These are phyloP conservation scores for Capronia coronata DNA, from an alignment of 2,329 filamentous ascomycete genomes.

Conservation along the genomic window DNA sequence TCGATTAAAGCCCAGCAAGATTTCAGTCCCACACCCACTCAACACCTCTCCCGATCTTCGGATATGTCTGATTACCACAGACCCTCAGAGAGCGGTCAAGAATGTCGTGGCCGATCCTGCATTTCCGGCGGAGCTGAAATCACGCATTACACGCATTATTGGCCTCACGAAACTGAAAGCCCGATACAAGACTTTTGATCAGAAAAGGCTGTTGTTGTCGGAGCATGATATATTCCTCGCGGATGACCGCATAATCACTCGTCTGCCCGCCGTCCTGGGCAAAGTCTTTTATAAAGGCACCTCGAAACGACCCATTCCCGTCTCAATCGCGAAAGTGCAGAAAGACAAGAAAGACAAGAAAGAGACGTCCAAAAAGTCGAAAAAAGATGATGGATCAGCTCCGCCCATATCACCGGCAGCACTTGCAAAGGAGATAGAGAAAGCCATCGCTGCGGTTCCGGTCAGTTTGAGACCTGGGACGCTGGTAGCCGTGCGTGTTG, in stretches of 20 bases:
- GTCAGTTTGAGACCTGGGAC: constrained; percentile 72
- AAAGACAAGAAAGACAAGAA: constrained; percentile 56
- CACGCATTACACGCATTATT: constrained; percentile 68
- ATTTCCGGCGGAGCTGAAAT: constrained; percentile 61
- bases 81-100: constrained; percentile 81
- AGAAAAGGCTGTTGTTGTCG: constrained; percentile 69
- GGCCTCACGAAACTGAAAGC: constrained; percentile 78
- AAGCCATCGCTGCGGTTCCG: constrained; percentile 67
- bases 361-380: constrained; percentile 40
- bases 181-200: constrained; percentile 86
- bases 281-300: constrained; percentile 88
- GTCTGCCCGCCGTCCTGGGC: constrained; percentile 70
- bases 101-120: constrained; percentile 69
- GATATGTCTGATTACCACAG: constrained; percentile 80
- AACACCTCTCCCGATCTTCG: constrained; percentile 59
- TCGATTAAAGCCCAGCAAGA: constrained; percentile 76
- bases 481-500: constrained; percentile 75
- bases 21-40: constrained; percentile 69
- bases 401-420: constrained; percentile 54
- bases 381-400: constrained; percentile 40
- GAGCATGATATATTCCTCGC: constrained; percentile 93
- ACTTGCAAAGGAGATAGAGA: constrained; percentile 74
- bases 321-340: constrained; percentile 61
- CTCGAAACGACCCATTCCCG: constrained; percentile 77
- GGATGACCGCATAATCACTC: constrained; percentile 72